Percentiles rank a stretch among this genome's conserved stretches.
These are phyloP conservation scores for Pseudomassariella vexata DNA, from an alignment of 2,329 filamentous ascomycete species.

Conservation along the genomic window DNA sequence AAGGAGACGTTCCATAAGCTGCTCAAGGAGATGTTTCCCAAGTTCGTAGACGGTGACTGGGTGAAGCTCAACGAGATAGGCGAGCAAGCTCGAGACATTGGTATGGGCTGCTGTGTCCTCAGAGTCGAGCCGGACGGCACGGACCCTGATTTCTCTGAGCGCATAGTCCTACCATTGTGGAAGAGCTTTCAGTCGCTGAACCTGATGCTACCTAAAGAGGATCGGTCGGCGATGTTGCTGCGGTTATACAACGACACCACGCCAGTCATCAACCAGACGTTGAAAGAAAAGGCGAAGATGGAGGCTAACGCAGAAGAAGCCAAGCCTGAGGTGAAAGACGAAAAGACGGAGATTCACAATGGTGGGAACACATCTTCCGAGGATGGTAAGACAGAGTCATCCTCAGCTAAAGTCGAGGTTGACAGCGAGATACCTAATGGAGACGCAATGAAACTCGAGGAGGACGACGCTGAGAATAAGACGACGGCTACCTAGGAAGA, in stretches of 20 bases:
- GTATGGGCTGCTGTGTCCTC: slow-evolving; percentile 89
- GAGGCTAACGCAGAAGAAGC: slow-evolving; percentile 28
- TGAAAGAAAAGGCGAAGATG: slow-evolving; percentile 42
- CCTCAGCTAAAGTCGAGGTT: no score
- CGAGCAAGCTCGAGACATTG: slow-evolving; percentile 70
- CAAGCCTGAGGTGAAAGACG: slow-evolving; percentile 11
- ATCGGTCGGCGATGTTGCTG: slow-evolving; percentile 85
- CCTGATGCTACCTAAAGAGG: slow-evolving; percentile 97
- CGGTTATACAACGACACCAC: slow-evolving; percentile 86
- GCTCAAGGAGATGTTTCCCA: slow-evolving; percentile 95
- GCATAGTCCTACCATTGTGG: slow-evolving; percentile 89
- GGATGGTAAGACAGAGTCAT: slow-evolving; percentile 9
- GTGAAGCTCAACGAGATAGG: slow-evolving; percentile 80
- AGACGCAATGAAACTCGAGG: background rate
- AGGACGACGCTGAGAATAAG: no score
- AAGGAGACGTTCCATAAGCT: slow-evolving; percentile 77
- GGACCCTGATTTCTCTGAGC: slow-evolving; percentile 59
- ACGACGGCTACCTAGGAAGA: no score
- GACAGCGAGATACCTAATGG: slow-evolving; percentile 2
- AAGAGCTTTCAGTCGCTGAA: slow-evolving; percentile 88
- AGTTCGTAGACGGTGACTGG: slow-evolving; percentile 70
- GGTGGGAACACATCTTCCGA: slow-evolving; percentile 2
- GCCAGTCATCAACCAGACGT: slow-evolving; percentile 67
- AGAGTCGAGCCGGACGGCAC: slow-evolving; percentile 69
- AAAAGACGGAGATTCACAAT: slow-evolving; percentile 1